phyloP scores from a whole-genome alignment of 2,329 filamentous ascomycete genomes.

The Penicillium rolfsii region DNA sequence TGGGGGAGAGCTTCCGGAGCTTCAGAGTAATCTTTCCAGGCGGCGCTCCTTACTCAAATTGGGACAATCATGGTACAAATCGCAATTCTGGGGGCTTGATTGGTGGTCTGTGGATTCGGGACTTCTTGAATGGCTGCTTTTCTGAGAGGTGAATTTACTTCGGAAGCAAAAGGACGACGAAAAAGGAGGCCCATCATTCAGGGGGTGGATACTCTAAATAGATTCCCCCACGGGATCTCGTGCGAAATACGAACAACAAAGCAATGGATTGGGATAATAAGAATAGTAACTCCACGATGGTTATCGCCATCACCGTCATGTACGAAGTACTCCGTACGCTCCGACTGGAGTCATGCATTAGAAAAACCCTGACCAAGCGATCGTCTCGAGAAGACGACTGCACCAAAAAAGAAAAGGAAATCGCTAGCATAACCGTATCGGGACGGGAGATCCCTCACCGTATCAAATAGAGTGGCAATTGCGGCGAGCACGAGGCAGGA shows the following conservation, averaged over 20 bases:
- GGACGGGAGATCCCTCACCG: neutral
- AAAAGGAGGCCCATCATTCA: neutral
- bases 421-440: neutral
- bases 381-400: neutral
- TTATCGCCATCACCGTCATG: neutral
- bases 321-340: too few relatives aligned
- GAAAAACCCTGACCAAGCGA: neutral
- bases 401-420: neutral
- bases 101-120: too few relatives aligned
- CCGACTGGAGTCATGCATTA: neutral
- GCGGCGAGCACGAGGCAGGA: slow-evolving; percentile 26
- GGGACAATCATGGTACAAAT: too few relatives aligned
- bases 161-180: neutral
- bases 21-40: slow-evolving; percentile 7
- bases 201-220: neutral
- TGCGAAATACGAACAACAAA: neutral
- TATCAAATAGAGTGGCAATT: slow-evolving; percentile 18
- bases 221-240: neutral
- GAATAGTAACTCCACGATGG: neutral
- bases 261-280: neutral
- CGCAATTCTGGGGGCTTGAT: neutral
- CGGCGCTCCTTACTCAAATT: neutral
- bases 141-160: neutral
- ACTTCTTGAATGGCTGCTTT: too few relatives aligned
- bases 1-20: slow-evolving; percentile 14